Evolutionary conservation across 2,329 filamentous ascomycete genomes (phyloP).

Genomic region (Mollisia scopiformis): DNA sequence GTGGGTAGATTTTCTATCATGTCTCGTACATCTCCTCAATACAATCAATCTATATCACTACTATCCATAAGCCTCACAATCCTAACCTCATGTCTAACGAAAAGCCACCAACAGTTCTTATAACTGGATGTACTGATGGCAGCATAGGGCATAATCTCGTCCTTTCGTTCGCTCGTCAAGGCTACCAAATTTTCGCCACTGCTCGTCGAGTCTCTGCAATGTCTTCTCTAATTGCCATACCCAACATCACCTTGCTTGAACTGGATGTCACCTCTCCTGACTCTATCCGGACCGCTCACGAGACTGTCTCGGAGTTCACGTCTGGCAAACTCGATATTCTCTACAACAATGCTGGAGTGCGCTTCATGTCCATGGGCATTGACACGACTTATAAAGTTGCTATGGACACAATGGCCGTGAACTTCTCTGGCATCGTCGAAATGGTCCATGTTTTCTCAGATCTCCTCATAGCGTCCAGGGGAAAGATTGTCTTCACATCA

Average conservation of each 20-base stretch:
- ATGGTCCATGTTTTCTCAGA: neutral
- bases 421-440: neutral
- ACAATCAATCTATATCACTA: too few species aligned
- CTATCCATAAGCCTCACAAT: neutral
- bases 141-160: neutral
- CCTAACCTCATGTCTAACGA: neutral
- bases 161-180: neutral
- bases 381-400: neutral
- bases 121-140: neutral
- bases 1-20: neutral
- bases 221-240: neutral
- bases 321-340: neutral
- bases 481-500: conserved; percentile 1
- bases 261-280: neutral
- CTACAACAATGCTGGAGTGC: neutral
- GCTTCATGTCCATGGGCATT: neutral
- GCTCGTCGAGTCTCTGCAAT: conserved; percentile 2
- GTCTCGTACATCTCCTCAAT: neutral
- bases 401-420: neutral
- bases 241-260: neutral
- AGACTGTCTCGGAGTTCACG: neutral
- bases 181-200: conserved; percentile 6
- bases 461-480: neutral
- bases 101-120: neutral
- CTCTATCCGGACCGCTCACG: neutral